Base-by-base conservation (phyloP, 2,329 filamentous ascomycete species). In the Pestalotiopsis sp. region DNA sequence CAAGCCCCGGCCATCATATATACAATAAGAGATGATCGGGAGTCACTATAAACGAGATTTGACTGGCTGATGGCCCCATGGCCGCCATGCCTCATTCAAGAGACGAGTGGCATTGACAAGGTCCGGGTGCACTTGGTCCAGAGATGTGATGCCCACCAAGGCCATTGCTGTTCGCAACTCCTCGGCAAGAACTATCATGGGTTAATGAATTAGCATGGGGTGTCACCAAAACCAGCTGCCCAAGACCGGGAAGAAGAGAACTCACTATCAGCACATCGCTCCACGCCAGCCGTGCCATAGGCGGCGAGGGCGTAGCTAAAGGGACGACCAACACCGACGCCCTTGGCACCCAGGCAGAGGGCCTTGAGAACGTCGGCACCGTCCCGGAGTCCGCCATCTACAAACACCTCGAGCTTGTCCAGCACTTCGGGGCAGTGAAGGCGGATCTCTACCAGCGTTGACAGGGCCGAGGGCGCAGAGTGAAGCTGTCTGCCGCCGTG, bases 401-500 rank as follows among this genome's bases (percentile, higher is more conserved):
- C 77, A 56, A 81, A 82, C n/a, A 87, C 79, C 72, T 85, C 81
- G 20, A 85, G 70, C 66, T 77, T 71, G 2, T 76, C 76, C 57
- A 85, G 80, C 25, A 85, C 79, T 61, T 81, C 78, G 0, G 84
- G 84, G 62, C 77, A 81, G 61, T 80, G 77, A 38, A 74, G 73
- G 25, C 83, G 82, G 65, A 85, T 82, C 72, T 85, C 84, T 1
- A 85, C 76, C 17, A 86, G 75, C 2, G 80, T 81, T 52, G 83
- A 77, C 57, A 86, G 76, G 2, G 81, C 79, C 9, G 82, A 80
- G 25, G 82, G 78, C 7, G 83, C 82, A 4, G 79, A 81, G 70
- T 87, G 84, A 67, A 87, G 73, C 71, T 86, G 85, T 11, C 85
- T 78, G 0, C 86, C 85, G 2, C 86, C 86, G 67, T 88, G 86